A percentile compares a stretch with the other conserved stretches of the same genome.
These are phyloP conservation scores for Pythium monospermum DNA, from an alignment of 352 stramenopile genomes.

Conservation along the genomic window DNA sequence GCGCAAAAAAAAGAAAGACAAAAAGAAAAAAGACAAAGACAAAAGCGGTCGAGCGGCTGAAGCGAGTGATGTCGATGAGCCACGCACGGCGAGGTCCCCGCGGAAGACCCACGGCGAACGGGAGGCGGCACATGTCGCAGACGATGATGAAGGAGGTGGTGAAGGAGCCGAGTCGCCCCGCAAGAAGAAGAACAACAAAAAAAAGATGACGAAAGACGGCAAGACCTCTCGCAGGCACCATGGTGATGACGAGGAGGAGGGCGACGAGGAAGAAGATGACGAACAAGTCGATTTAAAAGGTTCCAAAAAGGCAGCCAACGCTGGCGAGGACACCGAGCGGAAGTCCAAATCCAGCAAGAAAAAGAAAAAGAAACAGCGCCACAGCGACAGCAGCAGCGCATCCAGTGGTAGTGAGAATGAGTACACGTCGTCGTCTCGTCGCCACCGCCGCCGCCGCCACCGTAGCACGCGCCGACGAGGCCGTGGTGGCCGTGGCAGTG, in stretches of 20 bases:
- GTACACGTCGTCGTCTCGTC: conserved; percentile 7
- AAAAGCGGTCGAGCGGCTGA: conserved; percentile 25
- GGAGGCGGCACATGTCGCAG: conserved; percentile 12
- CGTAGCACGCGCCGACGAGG: conserved; percentile 22
- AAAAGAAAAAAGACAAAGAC: conserved; percentile 48
- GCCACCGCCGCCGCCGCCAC: conserved; percentile 23
- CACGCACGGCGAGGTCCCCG: conserved; percentile 26
- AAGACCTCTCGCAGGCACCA: conserved; percentile 30
- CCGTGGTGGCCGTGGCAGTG: conserved; percentile 34
- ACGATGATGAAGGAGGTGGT: conserved; percentile 22
- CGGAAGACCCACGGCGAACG: conserved; percentile 33
- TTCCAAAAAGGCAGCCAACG: conserved; percentile 9
- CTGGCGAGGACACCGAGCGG: conserved; percentile 28
- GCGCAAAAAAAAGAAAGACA: conserved; percentile 48
- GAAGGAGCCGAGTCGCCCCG: conserved; percentile 33
- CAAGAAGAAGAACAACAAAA: conserved; percentile 65
- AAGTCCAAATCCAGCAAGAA: conserved; percentile 37
- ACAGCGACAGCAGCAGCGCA: conserved; percentile 8
- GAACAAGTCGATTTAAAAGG: conserved; percentile 22
- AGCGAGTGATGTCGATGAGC: conserved; percentile 38
- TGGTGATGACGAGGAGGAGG: conserved; percentile 18
- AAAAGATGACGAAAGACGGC: conserved; percentile 13
- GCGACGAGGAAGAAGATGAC: not conserved
- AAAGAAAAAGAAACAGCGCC: conserved; percentile 40
- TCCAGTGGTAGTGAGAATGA: conserved; percentile 6